Base-by-base conservation (phyloP, 2,329 filamentous ascomycete species). In the Penicillium olsonii region DNA sequence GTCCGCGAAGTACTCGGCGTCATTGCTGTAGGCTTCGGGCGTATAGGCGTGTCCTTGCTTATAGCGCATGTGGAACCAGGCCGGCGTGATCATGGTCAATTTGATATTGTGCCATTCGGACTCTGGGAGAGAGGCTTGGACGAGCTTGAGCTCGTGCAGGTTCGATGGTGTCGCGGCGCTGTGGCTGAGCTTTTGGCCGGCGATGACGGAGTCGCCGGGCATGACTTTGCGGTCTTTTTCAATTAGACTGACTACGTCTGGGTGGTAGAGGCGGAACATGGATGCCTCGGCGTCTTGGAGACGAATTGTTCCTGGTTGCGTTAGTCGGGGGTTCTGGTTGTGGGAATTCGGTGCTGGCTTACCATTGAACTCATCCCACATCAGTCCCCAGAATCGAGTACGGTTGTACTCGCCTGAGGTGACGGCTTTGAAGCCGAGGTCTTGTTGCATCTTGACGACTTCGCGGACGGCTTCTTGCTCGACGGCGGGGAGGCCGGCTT, bases 51-150 rank as follows among this genome's bases (percentile, higher is more conserved):
- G 54, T 69, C 80, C 78, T 37, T 78, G 73, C 62, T 76, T 78
- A 56, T 82, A 80, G 18, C 84, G 78, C 64, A 87, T 77, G 68
- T 90, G 85, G 66, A 87, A 88, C 80, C 84, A 87, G 61, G 82
- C 81, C 1, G 84, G 84, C 6, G 84, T 82, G 22, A 84, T 82
- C 64, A 88, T 73, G 17, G 85, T 87, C 59, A 87, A 78, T 72
- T 88, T 87, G 68, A 85, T 82, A 55, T 85, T 82, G 52, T 80
- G 79, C 64, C 84, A 81, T 45, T 82, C 74, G 35, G 84, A 81
- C 27, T 82, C 75, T 0, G 84, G 80, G 0, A 88, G 45, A 9
- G 55, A 45, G 2, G 51, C 42, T 40, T 61, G 57, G 4, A 61
- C 42, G 2, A 61, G 52, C 27, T 52, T 50, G n/a, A 61, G 51